Percentiles rank a stretch among this genome's conserved stretches.
These are phyloP conservation scores for Colletotrichum liriopes DNA, from an alignment of 2,329 filamentous ascomycete species.

Conservation along the genomic window DNA sequence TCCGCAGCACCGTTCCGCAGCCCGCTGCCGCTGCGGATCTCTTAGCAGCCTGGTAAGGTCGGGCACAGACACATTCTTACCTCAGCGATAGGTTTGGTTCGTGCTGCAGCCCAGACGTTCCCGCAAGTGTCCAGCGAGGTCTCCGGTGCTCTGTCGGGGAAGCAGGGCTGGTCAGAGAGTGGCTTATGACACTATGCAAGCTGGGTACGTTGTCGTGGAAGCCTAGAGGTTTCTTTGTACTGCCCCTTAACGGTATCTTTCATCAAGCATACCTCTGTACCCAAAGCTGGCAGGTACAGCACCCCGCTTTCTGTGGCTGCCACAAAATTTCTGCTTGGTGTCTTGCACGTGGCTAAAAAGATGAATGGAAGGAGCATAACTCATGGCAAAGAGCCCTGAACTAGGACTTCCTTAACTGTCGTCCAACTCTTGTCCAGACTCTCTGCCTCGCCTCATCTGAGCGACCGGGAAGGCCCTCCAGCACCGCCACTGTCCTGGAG, in stretches of 20 bases:
- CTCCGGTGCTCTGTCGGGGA: neutral
- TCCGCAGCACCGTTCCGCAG: neutral
- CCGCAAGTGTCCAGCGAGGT: conserved; percentile 5
- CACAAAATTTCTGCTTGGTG: conserved; percentile 11
- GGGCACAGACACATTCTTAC: conserved; percentile 17
- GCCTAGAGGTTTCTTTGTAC: neutral
- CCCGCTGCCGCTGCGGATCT: conserved; percentile 4
- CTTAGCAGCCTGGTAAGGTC: neutral
- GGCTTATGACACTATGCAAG: conserved; percentile 9
- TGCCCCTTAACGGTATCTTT: conserved; percentile 3
- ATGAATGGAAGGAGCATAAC: neutral
- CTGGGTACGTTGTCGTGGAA: neutral
- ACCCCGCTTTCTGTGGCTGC: conserved; percentile 27
- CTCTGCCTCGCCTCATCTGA: conserved; percentile 10
- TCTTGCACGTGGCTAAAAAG: neutral
- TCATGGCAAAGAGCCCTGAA: neutral
- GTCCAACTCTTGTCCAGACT: neutral
- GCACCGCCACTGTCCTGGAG: conserved; percentile 26
- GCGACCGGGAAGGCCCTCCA: neutral
- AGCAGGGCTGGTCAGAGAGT: conserved; percentile 11
- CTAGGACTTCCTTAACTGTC: neutral
- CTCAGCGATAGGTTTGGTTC: neutral
- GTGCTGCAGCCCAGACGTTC: conserved; percentile 5
- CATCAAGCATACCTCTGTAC: neutral
- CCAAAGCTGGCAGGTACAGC: neutral